Conservation (phyloP, 2,329 filamentous ascomycete species). For the Paraconiothyrium sp. region DNA sequence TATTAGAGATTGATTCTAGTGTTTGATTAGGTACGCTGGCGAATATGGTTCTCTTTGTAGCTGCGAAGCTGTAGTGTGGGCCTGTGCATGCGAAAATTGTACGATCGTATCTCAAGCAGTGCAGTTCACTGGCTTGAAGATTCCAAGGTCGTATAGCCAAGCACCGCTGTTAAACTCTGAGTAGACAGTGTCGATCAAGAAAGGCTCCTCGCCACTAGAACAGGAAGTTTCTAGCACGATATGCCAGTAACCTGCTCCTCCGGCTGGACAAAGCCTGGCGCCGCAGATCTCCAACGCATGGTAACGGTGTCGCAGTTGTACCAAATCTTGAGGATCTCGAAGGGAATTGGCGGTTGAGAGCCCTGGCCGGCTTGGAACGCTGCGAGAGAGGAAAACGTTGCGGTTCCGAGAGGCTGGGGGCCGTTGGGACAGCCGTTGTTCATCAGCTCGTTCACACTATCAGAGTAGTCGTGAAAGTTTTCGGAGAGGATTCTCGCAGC, state of each 20-base stretch:
- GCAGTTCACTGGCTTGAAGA: neutral
- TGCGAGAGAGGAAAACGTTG: slow-evolving; percentile 1
- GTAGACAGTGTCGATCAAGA: slow-evolving; percentile 3
- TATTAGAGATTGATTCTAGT: no score
- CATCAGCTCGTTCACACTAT: slow-evolving; percentile 3
- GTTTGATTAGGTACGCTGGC: no score
- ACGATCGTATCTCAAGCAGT: neutral
- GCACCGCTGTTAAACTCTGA: slow-evolving; percentile 10
- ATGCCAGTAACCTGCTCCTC: slow-evolving; percentile 1
- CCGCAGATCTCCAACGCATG: slow-evolving; percentile 1
- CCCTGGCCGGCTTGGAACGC: neutral
- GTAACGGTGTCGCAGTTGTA: slow-evolving; percentile 1
- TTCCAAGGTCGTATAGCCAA: slow-evolving; percentile 3
- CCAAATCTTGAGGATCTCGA: slow-evolving; percentile 7
- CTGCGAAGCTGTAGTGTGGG: neutral
- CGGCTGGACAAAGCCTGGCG: slow-evolving; percentile 5
- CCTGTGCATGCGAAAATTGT: neutral
- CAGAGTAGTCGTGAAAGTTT: slow-evolving; percentile 3
- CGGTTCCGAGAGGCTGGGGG: neutral
- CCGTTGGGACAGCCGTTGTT: slow-evolving; percentile 6
- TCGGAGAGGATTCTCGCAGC: neutral
- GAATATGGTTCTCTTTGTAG: no score
- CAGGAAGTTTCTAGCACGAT: slow-evolving; percentile 3
- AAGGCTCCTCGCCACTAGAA: neutral
- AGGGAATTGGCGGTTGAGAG: neutral